Conservation (phyloP, 352 stramenopile species). For the Phytophthora constricta region DNA sequence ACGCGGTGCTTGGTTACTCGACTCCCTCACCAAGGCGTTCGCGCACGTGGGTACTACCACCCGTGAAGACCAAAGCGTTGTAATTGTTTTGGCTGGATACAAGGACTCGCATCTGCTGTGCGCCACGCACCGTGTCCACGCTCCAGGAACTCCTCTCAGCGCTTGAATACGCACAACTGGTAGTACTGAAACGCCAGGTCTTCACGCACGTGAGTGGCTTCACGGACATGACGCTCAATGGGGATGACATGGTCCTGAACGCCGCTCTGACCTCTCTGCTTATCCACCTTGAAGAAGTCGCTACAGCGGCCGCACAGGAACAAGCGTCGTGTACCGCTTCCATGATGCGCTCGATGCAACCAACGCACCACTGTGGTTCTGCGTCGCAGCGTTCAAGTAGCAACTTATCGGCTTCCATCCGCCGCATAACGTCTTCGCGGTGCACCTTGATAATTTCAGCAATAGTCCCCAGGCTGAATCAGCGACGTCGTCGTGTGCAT, state of each 20-base stretch:
- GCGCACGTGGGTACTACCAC: background rate
- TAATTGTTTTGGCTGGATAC: no score
- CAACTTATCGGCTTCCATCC: no score
- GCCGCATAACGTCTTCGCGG: no score
- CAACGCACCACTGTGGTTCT: background rate
- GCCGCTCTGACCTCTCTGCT: conserved; percentile 2
- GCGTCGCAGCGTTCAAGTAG: no score
- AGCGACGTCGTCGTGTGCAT: no score
- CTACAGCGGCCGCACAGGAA: background rate
- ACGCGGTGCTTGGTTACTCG: background rate
- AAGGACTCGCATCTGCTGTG: no score
- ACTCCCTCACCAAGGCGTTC: no score
- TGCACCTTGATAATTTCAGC: no score
- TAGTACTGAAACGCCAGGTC: background rate
- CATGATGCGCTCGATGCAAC: conserved; percentile 2
- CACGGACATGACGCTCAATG: no score
- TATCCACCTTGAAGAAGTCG: conserved; percentile 11
- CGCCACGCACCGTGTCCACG: background rate
- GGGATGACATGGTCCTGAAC: no score
- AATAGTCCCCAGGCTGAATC: no score
- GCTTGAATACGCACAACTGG: background rate
- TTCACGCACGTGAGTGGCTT: background rate
- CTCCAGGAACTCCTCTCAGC: background rate
- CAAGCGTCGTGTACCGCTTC: conserved; percentile 1
- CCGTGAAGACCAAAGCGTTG: no score